Base-by-base conservation (phyloP, 1,139 yeast genomes). In the Lodderomyces theae region DNA sequence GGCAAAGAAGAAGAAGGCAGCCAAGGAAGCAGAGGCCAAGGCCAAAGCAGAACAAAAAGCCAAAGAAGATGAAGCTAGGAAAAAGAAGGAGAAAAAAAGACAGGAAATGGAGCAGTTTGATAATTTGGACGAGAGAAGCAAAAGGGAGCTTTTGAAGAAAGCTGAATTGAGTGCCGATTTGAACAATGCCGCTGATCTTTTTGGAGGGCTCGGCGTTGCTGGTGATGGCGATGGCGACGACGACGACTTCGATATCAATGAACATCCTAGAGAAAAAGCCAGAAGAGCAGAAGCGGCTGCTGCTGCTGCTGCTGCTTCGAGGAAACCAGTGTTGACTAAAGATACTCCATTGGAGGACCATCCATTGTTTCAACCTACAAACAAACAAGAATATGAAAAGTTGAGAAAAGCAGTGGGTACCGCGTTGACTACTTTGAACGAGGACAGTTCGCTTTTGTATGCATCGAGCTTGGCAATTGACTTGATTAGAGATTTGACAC, bases 181-280 rank as follows among this genome's bases (percentile, higher is more conserved):
- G 64, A 86, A 85, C 64, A 86, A 87, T 59, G 97, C 97, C 18
- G 92, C 96, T 21, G 95, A 88, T 54, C 72, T 92, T 54, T 88
- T 92, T 58, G 96, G 92, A 26, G 86, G 86, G 8, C 71, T 85
- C 50, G 90, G 89, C 24, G 84, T 85, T 42, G 86, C 85, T 37
- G 65, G 54, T 13, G 74, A 67, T 50, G 60, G 51, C 12, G 60
- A 56, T 15, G 63, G 64, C 39, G 64, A 64, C 40, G 53, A 47
- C 35, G 43, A 40, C 18, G 82, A 79, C 42, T 43, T 48, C 29
- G 50, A 49, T 37, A 47, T 68, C 40, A 66, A 63, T 45, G 76
- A 63, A 15, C 92, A 84, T 55, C 92, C 92, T 49, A 74, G 85
- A 51, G 89, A 85, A 49, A 71, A 69, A 50, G 74, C 79, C 40